Evolutionary conservation across 2,329 filamentous ascomycete species (phyloP).

Genomic region (Sclerotiophoma versabilis): DNA sequence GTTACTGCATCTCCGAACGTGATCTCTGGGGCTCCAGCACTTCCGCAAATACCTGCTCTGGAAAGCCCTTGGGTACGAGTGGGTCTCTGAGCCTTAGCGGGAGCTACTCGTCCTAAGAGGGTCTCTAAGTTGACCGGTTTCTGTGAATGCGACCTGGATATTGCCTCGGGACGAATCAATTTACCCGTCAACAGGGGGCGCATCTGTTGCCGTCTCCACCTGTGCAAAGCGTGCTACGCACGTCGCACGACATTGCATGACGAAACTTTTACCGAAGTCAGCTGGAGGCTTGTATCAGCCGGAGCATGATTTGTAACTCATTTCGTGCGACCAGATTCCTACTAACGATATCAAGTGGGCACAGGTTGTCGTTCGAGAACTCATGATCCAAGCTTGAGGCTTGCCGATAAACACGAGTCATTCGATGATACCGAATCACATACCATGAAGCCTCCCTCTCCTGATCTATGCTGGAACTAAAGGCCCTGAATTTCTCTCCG

Average conservation of each 20-base stretch:
- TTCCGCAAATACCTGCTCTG: not conserved
- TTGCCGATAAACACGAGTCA: not conserved
- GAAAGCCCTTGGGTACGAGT: not conserved
- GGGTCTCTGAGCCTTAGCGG: not conserved
- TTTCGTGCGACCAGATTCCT: not conserved
- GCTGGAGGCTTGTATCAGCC: slow-evolving; percentile 9
- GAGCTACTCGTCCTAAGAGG: not conserved
- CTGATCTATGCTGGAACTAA: slow-evolving; percentile 1
- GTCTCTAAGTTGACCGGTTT: not conserved
- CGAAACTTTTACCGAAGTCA: slow-evolving; percentile 9
- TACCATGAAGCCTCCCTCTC: slow-evolving; percentile 3
- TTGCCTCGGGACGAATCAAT: slow-evolving; percentile 17
- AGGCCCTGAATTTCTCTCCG: not conserved
- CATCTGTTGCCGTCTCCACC: no score
- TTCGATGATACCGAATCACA: slow-evolving; percentile 12
- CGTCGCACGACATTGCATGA: slow-evolving; percentile 18
- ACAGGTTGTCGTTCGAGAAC: slow-evolving; percentile 3
- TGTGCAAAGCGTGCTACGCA: slow-evolving; percentile 9
- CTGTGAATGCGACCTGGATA: not conserved
- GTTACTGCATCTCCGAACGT: not conserved
- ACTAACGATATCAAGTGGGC: not conserved
- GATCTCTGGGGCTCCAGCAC: not conserved
- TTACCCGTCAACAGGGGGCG: no score
- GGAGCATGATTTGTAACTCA: slow-evolving; percentile 7
- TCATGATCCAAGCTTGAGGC: slow-evolving; percentile 15